Conservation (phyloP, 1,139 yeast species). For the Blastobotrys persicus region DNA sequence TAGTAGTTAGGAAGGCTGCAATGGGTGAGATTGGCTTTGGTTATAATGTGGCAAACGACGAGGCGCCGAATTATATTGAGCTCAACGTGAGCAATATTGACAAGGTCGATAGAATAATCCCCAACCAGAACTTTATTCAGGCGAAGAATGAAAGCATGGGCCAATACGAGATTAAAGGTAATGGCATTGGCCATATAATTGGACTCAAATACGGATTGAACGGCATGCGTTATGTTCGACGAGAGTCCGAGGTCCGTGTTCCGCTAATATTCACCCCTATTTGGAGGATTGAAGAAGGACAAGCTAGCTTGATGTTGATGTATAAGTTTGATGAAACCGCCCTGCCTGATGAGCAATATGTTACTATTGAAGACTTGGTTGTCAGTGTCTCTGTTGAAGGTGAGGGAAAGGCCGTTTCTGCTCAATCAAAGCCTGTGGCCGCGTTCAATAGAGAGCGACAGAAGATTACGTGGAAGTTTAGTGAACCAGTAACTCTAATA, state of each 20-base stretch:
- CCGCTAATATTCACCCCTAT: conserved; percentile 78
- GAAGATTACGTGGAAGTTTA: conserved; percentile 80
- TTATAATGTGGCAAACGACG: conserved; percentile 41
- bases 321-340: conserved; percentile 50
- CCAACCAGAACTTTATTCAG: conserved; percentile 27
- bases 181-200: conserved; percentile 13
- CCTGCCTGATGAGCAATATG: conserved; percentile 35
- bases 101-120: conserved; percentile 21
- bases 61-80: conserved; percentile 15
- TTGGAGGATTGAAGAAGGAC: conserved; percentile 85
- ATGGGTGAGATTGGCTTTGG: conserved; percentile 81
- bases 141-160: conserved; percentile 11
- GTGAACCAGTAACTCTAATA: conserved; percentile 51
- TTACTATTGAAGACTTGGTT: conserved; percentile 54
- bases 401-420: conserved; percentile 55
- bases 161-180: conserved; percentile 12
- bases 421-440: conserved; percentile 88
- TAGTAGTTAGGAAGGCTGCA: conserved; percentile 53
- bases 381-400: conserved; percentile 55
- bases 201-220: conserved; percentile 40
- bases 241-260: conserved; percentile 40
- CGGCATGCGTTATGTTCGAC: conserved; percentile 66
- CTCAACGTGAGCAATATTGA: conserved; percentile 20
- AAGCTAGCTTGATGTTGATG: conserved; percentile 79
- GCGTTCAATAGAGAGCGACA: conserved; percentile 80